phyloP scores from a whole-genome alignment of 164 flowering plant species.

The Annona squamosa region DNA sequence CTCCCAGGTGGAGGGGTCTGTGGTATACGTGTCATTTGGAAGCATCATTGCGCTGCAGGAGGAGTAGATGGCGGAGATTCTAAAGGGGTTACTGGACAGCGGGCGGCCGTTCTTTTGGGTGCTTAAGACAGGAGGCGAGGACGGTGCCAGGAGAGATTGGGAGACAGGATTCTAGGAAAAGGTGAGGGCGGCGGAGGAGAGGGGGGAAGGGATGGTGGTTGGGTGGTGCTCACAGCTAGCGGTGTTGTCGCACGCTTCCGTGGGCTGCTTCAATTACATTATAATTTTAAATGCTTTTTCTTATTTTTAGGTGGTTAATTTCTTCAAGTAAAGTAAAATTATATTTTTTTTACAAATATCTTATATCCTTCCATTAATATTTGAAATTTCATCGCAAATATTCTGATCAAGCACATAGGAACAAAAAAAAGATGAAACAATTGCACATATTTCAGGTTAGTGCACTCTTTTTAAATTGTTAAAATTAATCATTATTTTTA shows the following conservation, averaged over 20 bases:
- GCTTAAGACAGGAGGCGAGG: neutral
- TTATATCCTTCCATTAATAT: no score
- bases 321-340: no score
- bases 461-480: no score
- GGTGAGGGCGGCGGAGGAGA: neutral
- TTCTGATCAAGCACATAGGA: no score
- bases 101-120: constrained; percentile 26
- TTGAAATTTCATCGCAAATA: no score
- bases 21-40: constrained; percentile 13
- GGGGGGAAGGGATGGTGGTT: constrained; percentile 24
- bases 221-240: constrained; percentile 35
- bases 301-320: no score
- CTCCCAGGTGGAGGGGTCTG: no score
- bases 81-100: constrained; percentile 10
- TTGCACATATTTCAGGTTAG: no score
- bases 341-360: no score
- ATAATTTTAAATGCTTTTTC: no score
- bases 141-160: neutral
- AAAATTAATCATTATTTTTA: no score
- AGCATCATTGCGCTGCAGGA: neutral
- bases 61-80: constrained; percentile 20
- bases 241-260: constrained; percentile 28
- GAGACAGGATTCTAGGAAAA: neutral
- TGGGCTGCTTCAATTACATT: constrained; percentile 36
- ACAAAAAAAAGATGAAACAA: no score